These are phyloP conservation scores for Cercospora citrullina DNA, from an alignment of 2,329 filamentous ascomycete species.

Conservation along the genomic window DNA sequence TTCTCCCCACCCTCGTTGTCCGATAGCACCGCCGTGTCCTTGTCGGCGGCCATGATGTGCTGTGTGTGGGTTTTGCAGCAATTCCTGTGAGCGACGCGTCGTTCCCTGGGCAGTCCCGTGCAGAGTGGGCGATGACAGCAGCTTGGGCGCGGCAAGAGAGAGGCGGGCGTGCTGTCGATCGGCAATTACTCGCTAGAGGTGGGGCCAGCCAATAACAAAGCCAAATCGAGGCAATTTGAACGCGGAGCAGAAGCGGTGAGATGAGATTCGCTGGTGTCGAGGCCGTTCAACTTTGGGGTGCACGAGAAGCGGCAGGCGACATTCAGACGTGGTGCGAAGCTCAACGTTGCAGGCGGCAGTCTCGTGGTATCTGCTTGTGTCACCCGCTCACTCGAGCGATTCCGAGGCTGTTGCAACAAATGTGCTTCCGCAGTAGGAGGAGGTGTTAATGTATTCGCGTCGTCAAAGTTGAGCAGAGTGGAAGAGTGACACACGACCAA, in stretches of 20 bases:
- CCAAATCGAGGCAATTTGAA: background rate
- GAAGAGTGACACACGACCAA: background rate
- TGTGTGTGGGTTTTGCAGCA: background rate
- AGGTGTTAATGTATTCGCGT: background rate
- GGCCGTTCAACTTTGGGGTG: background rate
- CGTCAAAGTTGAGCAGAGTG: background rate
- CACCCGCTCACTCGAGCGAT: background rate
- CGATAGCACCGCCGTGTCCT: conserved; percentile 29
- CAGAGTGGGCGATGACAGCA: background rate
- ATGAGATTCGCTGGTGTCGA: background rate
- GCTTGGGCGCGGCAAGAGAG: background rate
- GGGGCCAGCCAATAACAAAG: conserved; percentile 12
- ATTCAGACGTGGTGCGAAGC: conserved; percentile 1
- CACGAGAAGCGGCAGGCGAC: conserved; percentile 1
- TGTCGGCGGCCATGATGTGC: conserved; percentile 31
- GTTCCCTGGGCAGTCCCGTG: background rate
- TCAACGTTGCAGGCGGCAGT: conserved; percentile 15
- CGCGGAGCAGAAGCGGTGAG: conserved; percentile 4
- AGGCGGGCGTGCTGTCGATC: conserved; percentile 11
- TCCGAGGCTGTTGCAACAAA: background rate
- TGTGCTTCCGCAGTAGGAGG: background rate
- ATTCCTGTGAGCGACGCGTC: background rate
- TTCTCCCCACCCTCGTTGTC: conserved; percentile 55
- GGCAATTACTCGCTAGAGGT: conserved; percentile 19
- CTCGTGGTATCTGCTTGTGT: conserved; percentile 7